Percentiles rank a stretch among this genome's conserved stretches.
These are phyloP conservation scores for Boletus rubroflammeus DNA, from an alignment of 768 basidiomycete genomes.

Conservation along the genomic window DNA sequence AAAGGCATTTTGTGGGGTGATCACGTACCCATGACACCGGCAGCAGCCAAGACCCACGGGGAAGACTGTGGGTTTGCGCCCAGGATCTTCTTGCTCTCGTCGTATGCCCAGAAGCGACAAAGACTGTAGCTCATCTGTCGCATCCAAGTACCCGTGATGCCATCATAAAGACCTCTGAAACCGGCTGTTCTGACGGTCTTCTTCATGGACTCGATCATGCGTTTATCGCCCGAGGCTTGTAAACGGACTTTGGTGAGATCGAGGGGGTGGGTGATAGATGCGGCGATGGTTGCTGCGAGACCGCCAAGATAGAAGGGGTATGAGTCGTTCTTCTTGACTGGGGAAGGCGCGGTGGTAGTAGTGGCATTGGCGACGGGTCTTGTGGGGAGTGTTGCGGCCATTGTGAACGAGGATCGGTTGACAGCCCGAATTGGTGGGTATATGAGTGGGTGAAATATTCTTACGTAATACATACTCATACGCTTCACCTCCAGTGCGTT, in stretches of 20 bases:
- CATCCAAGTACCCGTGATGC: conserved; percentile 84
- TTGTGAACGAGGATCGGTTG: conserved; percentile 4
- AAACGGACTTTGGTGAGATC: conserved; percentile 90
- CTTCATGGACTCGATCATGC: conserved; percentile 78
- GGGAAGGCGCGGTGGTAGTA: conserved; percentile 1
- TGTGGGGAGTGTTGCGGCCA: conserved; percentile 12
- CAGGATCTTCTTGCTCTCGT: conserved; percentile 81
- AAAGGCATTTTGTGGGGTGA: neutral
- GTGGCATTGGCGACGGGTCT: conserved; percentile 10
- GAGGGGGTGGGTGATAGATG: conserved; percentile 83
- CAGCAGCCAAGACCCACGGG: conserved; percentile 75
- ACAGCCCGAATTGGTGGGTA: conserved; percentile 2
- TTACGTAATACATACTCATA: conserved; percentile 14
- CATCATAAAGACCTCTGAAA: conserved; percentile 71
- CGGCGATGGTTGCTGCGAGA: conserved; percentile 83
- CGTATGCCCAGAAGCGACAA: conserved; percentile 92
- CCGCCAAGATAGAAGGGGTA: conserved; percentile 89
- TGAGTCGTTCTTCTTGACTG: conserved; percentile 52
- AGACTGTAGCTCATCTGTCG: conserved; percentile 92
- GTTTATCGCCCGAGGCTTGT: conserved; percentile 89
- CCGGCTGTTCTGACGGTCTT: conserved; percentile 84
- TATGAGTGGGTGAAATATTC: conserved; percentile 1
- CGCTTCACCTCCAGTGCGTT: too few relatives aligned
- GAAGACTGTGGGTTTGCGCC: conserved; percentile 66
- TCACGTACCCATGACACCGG: conserved; percentile 81